Evolutionary conservation across 2,329 filamentous ascomycete genomes (phyloP).

Genomic region (Trichoderma arundinaceum): DNA sequence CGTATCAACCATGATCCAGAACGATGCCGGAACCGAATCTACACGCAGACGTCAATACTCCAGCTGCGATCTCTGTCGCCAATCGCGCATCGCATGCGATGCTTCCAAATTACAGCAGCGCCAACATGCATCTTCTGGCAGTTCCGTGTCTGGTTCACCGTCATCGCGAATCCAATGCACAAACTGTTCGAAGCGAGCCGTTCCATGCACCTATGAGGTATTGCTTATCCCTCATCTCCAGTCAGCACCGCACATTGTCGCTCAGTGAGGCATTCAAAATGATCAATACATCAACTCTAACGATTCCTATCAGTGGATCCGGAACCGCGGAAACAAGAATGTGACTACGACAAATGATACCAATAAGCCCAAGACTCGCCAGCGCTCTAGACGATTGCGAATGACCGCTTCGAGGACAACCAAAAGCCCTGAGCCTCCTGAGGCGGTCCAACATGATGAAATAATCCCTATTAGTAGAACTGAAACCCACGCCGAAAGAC

Average conservation of each 20-base stretch:
- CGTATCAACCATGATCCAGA: background rate
- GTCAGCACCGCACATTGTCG: no score
- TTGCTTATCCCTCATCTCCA: background rate
- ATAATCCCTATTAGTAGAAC: background rate
- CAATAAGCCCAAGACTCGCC: background rate
- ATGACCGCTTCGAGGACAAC: background rate
- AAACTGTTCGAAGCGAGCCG: conserved; percentile 7
- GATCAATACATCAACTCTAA: background rate
- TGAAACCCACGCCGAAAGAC: background rate
- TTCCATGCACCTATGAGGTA: conserved; percentile 20
- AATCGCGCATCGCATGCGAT: conserved; percentile 21
- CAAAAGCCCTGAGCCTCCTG: background rate
- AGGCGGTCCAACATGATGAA: background rate
- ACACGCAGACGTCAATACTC: conserved; percentile 11
- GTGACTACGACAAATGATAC: background rate
- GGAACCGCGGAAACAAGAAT: background rate
- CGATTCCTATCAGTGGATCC: conserved; percentile 8
- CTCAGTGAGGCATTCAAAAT: background rate
- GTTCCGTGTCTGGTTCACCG: background rate
- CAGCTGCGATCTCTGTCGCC: conserved; percentile 19
- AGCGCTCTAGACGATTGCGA: background rate
- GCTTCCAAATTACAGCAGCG: conserved; percentile 1
- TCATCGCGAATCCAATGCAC: conserved; percentile 8
- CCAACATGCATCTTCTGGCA: background rate
- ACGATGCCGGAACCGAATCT: conserved; percentile 1